Evolutionary conservation across 306 rosid species (phyloP).

Genomic region (Medicago ruthenica): DNA sequence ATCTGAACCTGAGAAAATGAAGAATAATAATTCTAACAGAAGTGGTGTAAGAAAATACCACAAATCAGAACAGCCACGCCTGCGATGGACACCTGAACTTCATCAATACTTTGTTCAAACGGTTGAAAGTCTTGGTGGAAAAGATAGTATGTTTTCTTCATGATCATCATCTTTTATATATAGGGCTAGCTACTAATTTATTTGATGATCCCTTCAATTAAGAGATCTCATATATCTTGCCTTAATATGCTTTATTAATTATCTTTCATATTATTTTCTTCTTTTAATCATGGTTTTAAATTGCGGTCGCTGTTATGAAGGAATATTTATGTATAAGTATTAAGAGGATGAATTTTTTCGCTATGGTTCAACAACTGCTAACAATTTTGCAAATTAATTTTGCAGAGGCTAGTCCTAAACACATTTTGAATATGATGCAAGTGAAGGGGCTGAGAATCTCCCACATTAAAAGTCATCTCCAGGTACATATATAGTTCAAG

Average conservation of each 20-base stretch:
- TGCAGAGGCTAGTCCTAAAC: conserved; percentile 83
- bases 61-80: conserved; percentile 49
- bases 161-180: neutral
- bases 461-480: conserved; percentile 86
- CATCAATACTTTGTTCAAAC: conserved; percentile 49
- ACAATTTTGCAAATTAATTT: neutral
- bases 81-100: conserved; percentile 53
- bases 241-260: too few species aligned
- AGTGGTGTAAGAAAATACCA: conserved; percentile 41
- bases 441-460: conserved; percentile 71
- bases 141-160: conserved; percentile 18
- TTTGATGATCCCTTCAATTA: too few species aligned
- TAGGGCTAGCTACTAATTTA: neutral
- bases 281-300: neutral
- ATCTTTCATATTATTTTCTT: neutral
- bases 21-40: conserved; percentile 35
- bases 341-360: neutral
- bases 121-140: conserved; percentile 49
- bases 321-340: too few species aligned
- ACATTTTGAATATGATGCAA: conserved; percentile 72
- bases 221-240: too few species aligned
- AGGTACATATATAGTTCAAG: conserved; percentile 48
- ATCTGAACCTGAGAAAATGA: conserved; percentile 13
- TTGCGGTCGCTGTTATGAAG: too few species aligned
- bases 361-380: neutral